Evolutionary conservation across 1,139 yeast genomes (phyloP), one percentile per base, ranked within the genome.

Genomic region (Lodderomyces parapsilosis): DNA sequence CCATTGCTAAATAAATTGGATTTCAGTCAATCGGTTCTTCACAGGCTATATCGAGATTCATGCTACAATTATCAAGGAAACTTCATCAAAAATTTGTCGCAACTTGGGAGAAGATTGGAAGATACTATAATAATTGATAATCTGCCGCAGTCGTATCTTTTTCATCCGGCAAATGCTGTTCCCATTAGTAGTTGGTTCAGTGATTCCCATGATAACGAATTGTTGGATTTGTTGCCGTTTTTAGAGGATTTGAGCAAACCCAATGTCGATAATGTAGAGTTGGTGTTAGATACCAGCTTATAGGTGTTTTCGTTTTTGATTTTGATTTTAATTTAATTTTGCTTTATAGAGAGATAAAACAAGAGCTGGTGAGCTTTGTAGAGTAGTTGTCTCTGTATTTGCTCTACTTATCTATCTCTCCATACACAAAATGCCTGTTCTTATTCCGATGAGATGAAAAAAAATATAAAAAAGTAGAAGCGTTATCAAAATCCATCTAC

Each of bases 131-230:
- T 93, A 53, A 83, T 93, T 53, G 99, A 93, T 69, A 93, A 93
- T 65, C 90, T 97, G 2, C 99, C 99, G 2, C 96, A 98, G 6
- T 88, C 96, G 11, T 93, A 94, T 63, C 83, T 91, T 44, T 88
- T 93, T 74, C 99, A 93, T 62, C 99, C 99, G 19, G 96, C 89
- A 60, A 97, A 93, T 68, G 96, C 98, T 11, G 86, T 94, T 35
- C 99, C 99, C n/a, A 88, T 93, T 27, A 88, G 96, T 50, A 83
- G 94, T 62, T 93, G 99, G 99, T 93, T 94, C 71, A 88, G 96
- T 54, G 99, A 93, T 67, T 83, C 94, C 34, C 99, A 93, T 62
- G 99, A 93, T 63, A 91, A 91, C 60, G 99, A 93, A 71, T 74
- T 93, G 55, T 66, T 88, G 50, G 99, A 93, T 66, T 80, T 93